Evolutionary conservation across 169 alveolate genomes (phyloP).

Genomic region (Amoebophrya sp.): DNA sequence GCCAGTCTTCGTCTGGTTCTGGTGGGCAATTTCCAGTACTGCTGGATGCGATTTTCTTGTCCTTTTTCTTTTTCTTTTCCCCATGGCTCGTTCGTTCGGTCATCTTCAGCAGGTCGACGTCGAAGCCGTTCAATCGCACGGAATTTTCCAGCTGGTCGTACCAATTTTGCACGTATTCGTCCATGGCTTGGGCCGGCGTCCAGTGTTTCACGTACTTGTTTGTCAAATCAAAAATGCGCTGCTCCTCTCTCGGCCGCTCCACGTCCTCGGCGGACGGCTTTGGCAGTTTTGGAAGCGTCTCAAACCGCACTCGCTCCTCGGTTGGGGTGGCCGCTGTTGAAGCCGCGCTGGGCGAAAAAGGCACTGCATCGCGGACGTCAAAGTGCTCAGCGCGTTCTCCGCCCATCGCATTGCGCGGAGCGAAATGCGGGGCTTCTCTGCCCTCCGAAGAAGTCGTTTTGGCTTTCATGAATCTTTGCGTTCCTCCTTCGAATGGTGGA

Average conservation of each 20-base stretch:
- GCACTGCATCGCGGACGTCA: no score
- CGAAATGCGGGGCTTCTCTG: no score
- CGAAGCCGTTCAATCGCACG: neutral
- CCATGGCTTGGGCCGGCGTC: neutral
- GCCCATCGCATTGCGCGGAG: no score
- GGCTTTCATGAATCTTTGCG: no score
- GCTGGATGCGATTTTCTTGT: neutral
- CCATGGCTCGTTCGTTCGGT: neutral
- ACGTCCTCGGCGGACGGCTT: no score
- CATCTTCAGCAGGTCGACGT: neutral
- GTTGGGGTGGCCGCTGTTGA: no score
- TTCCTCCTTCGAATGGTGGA: no score
- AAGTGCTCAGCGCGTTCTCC: no score
- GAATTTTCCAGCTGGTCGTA: neutral
- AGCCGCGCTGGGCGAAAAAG: no score
- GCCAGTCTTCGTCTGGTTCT: neutral
- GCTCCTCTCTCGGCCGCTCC: neutral
- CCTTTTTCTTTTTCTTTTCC: neutral
- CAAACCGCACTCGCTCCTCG: no score
- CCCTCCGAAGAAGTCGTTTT: no score
- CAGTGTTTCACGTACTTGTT: neutral
- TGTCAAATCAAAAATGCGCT: neutral
- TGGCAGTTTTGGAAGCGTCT: no score
- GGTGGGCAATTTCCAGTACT: neutral
- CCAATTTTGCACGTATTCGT: constrained; percentile 1